Conservation (phyloP, 2,329 filamentous ascomycete species). For the Coleophoma eucalyptorum region DNA sequence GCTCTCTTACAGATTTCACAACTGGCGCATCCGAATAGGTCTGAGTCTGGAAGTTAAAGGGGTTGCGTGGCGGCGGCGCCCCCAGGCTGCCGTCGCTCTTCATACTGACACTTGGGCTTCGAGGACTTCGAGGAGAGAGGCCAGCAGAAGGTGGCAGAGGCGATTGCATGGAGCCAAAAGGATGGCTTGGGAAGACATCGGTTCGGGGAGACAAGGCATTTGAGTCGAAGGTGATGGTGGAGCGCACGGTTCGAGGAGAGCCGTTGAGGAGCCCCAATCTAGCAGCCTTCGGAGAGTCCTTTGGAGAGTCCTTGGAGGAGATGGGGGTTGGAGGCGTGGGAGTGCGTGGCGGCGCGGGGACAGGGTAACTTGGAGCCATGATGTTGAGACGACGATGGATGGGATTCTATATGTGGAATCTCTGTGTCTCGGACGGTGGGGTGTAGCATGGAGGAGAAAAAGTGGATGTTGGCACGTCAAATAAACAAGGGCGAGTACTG, state of each 20-base stretch:
- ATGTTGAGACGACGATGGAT: conserved; percentile 1
- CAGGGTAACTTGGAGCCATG: conserved; percentile 58
- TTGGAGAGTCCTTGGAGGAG: conserved; percentile 37
- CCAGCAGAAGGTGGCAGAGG: conserved; percentile 20
- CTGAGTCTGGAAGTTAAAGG: conserved; percentile 94
- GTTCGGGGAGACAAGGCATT: conserved; percentile 42
- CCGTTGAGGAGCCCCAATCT: conserved; percentile 18
- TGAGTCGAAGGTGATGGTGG: conserved; percentile 33
- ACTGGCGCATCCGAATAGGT: conserved; percentile 70
- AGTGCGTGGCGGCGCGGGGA: conserved; percentile 57
- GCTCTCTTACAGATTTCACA: conserved; percentile 63
- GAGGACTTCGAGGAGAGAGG: conserved; percentile 7
- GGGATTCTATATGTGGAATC: too few species aligned
- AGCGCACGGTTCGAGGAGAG: conserved; percentile 15
- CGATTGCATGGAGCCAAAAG: conserved; percentile 29
- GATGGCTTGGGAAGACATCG: conserved; percentile 22
- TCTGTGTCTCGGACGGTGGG: too few species aligned
- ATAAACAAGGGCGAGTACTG: too few species aligned
- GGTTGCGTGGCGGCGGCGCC: conserved; percentile 44
- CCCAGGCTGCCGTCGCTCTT: conserved; percentile 31
- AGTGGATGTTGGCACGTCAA: too few species aligned
- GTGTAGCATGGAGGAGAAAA: too few species aligned
- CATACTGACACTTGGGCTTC: conserved; percentile 13
- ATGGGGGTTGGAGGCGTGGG: conserved; percentile 56
- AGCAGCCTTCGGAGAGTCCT: conserved; percentile 11